Base-by-base conservation (phyloP, 78 protist genomes). In the Acrasis kona region DNA sequence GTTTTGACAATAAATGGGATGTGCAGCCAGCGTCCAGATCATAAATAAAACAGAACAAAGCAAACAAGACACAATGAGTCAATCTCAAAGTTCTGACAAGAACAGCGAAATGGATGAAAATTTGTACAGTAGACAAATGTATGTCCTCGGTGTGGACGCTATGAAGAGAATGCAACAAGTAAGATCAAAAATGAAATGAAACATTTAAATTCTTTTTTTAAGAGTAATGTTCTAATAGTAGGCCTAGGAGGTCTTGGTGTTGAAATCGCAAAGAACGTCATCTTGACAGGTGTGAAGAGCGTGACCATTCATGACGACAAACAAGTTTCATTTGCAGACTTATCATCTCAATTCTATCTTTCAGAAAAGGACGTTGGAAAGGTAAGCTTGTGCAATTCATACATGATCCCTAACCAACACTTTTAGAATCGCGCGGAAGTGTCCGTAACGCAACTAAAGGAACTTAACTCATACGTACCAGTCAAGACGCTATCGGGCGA, bases 251-350 rank as follows among this genome's bases (percentile, higher is more conserved):
- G 98, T 39, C 87, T 95, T n/a, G 99, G 99, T 38, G 79, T 90
- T 1, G 99, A 97, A 80, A 84, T 97, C 10, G 88, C 97, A 42
- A 98, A 98, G 88, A 96, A 98, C 82, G 66, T 97, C 19, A 81
- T 93, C 7, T 91, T 98, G n/a, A 93, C 95, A 0, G 98, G 98
- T 37, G 92, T 97, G 9, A 81, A 83, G 31, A 29, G 74, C 6
- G 92, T 97, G 40, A 74, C 89, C 10, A 35, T 97, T 8, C 78
- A 82, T 5, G 98, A 95, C 81, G 12, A 35, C 10, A 41, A 2
- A 37, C 50, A 50, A 0, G 82, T 72, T 35, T 32, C 73, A 0
- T 0, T 37, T 19, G 28, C 28, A 10, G 95, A 94, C 61, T 77
- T 92, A 28, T 28, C 72, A 31, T 10, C 87, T 1, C 57, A 85